These are phyloP conservation scores for Chrysanthemum lavandulifolium DNA, from an alignment of 129 eudicot species.

Conservation along the genomic window DNA sequence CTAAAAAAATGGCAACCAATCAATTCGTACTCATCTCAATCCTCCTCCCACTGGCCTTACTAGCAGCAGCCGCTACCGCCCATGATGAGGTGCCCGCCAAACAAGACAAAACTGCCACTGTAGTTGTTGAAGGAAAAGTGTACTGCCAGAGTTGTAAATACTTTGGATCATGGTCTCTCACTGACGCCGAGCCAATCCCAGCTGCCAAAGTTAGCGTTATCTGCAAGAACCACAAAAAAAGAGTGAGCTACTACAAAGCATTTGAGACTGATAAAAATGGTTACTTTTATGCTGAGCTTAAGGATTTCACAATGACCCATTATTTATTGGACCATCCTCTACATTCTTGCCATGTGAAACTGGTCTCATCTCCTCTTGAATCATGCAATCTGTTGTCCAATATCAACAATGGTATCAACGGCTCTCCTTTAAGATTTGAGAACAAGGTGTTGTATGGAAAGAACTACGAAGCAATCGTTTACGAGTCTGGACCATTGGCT, in stretches of 20 bases:
- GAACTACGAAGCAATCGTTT: conserved; percentile 72
- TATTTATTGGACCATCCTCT: conserved; percentile 83
- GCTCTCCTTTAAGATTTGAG: conserved; percentile 72
- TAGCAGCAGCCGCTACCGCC: conserved; percentile 42
- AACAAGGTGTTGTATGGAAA: conserved; percentile 47
- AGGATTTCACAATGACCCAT: conserved; percentile 63
- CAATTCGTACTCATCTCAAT: conserved; percentile 36
- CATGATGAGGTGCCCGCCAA: conserved; percentile 35
- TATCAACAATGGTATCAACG: conserved; percentile 78
- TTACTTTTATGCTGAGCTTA: conserved; percentile 70
- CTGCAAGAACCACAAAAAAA: conserved; percentile 72
- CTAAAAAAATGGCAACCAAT: conserved; percentile 50
- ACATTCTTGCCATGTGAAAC: conserved; percentile 80
- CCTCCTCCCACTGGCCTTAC: conserved; percentile 39
- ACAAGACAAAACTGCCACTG: conserved; percentile 46
- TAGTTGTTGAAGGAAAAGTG: conserved; percentile 78
- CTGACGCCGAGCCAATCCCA: conserved; percentile 65
- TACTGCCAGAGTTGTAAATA: conserved; percentile 82
- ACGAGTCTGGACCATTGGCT: conserved; percentile 78
- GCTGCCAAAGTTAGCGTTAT: conserved; percentile 72
- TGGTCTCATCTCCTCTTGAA: conserved; percentile 72
- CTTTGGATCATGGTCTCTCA: conserved; percentile 69
- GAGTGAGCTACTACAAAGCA: conserved; percentile 75
- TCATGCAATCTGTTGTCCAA: conserved; percentile 64
- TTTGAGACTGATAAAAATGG: conserved; percentile 59